These are phyloP conservation scores for Aspergillus awamori DNA, from an alignment of 2,329 filamentous ascomycete genomes.

Conservation along the genomic window DNA sequence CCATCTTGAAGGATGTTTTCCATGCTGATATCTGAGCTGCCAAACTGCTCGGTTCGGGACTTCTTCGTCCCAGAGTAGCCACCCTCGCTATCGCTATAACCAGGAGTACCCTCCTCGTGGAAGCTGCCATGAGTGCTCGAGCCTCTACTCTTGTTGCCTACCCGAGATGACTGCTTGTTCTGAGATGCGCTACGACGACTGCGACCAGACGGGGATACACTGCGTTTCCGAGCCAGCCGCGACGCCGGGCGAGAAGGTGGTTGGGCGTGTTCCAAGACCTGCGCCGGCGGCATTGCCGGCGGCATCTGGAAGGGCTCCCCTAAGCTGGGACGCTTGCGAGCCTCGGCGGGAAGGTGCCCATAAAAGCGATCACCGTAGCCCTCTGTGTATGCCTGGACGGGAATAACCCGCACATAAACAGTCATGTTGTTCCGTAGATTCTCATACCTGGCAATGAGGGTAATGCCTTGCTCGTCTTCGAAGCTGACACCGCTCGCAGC, in stretches of 20 bases:
- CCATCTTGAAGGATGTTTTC: constrained; percentile 98
- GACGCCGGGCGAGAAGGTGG: constrained; percentile 70
- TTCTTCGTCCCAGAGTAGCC: constrained; percentile 72
- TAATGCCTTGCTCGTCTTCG: constrained; percentile 85
- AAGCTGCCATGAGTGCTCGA: constrained; percentile 61
- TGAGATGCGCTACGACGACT: constrained; percentile 78
- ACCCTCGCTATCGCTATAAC: constrained; percentile 86
- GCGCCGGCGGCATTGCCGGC: constrained; percentile 55
- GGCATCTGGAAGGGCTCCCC: constrained; percentile 68
- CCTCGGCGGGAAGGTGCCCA: constrained; percentile 52
- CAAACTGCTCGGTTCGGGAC: constrained; percentile 78
- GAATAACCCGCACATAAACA: constrained; percentile 85
- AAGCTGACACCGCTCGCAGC: constrained; percentile 86
- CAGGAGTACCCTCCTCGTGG: constrained; percentile 71
- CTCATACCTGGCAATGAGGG: constrained; percentile 92
- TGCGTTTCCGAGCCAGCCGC: constrained; percentile 73
- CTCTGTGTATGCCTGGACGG: constrained; percentile 56
- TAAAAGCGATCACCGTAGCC: constrained; percentile 51
- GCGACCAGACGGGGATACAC: constrained; percentile 71
- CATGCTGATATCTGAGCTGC: constrained; percentile 94
- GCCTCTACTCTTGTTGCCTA: constrained; percentile 67
- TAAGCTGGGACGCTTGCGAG: constrained; percentile 61
- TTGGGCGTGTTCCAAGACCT: constrained; percentile 59
- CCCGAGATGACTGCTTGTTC: constrained; percentile 71
- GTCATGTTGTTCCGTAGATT: constrained; percentile 92